Evolutionary conservation across 2,329 filamentous ascomycete species (phyloP).

Genomic region (Scedosporium boydii): DNA sequence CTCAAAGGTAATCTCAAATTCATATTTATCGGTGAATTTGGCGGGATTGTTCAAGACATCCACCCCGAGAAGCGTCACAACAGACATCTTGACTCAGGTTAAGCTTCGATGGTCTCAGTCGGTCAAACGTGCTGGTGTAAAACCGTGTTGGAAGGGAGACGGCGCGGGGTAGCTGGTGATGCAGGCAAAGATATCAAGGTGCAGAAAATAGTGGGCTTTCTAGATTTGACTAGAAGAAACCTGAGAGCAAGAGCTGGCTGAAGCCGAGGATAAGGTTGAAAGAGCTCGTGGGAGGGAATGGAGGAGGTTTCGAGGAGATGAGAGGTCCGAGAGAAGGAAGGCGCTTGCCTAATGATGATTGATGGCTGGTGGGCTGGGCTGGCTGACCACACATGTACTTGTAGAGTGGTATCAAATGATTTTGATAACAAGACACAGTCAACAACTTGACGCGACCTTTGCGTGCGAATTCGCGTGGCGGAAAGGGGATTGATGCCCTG

Average conservation of each 20-base stretch:
- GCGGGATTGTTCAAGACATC: slow-evolving; percentile 97
- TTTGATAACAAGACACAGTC: neutral
- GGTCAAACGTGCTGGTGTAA: too few relatives aligned
- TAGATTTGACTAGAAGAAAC: neutral
- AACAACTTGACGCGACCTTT: slow-evolving; percentile 4
- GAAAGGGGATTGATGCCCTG: neutral
- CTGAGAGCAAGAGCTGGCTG: neutral
- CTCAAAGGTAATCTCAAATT: slow-evolving; percentile 98
- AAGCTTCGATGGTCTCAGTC: neutral
- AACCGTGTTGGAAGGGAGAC: too few relatives aligned
- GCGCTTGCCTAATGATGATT: neutral
- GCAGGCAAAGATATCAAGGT: too few relatives aligned
- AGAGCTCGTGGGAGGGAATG: neutral
- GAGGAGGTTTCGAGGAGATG: neutral
- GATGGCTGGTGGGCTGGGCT: neutral
- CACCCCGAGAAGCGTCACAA: slow-evolving; percentile 91
- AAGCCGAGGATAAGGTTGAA: neutral
- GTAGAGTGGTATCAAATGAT: too few relatives aligned
- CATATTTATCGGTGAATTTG: slow-evolving; percentile 83
- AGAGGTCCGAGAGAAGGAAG: neutral
- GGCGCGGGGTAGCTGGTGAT: too few relatives aligned
- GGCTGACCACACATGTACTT: too few relatives aligned
- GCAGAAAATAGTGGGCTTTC: neutral
- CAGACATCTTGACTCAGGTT: slow-evolving; percentile 57
- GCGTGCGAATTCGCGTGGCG: slow-evolving; percentile 5